Evolutionary conservation across 1,284 basidiomycete species (phyloP), one percentile per base, ranked within the genome.

Genomic region (Porogramme epimiltina): DNA sequence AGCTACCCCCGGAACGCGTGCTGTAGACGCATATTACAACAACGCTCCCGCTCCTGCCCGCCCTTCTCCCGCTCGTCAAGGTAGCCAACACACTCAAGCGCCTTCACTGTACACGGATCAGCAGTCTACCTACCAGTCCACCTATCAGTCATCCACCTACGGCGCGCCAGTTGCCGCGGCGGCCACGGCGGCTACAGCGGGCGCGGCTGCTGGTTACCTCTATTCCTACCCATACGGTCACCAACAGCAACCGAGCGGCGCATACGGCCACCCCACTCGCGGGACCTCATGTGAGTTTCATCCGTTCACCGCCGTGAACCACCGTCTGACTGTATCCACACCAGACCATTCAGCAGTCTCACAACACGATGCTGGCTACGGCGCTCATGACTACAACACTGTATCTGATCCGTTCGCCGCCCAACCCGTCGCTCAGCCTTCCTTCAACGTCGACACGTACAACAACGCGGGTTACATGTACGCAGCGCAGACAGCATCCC

Each of bases 21-120:
- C 89, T 4, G 76, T 91, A 4, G 89, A 91, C 59, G 86, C 87
- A 28, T 91, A 89, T 59, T 87, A 89, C 62, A 75, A 75, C 45
- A 61, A 71, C 11, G 63, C n/a, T n/a, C n/a, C 75, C 34, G 56
- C 66, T 13, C 62, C 70, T 16, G 52, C 70, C 3, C 78, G 70
- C 45, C 77, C 77, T 41, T 71, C 73, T 13, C 68, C 76, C 5
- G 69, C 66, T 33, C 70, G 77, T 47, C 78, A 78, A 54, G 69
- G 56, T 15, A 82, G 77, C 49, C 67, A 63, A 18, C 66, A 71
- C 49, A 75, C 76, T n/a, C 73, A 79, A 49, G 66, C 68, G 18
- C 50, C 64, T 6, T 61, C 66, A 15, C 55, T 65, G 1, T 76
- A 76, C 59, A 65, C 65, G 19, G 76, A 81, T 46, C 58, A 37